Evolutionary conservation across 2,329 filamentous ascomycete genomes (phyloP).

Genomic region (Pestalotiopsis sp.): DNA sequence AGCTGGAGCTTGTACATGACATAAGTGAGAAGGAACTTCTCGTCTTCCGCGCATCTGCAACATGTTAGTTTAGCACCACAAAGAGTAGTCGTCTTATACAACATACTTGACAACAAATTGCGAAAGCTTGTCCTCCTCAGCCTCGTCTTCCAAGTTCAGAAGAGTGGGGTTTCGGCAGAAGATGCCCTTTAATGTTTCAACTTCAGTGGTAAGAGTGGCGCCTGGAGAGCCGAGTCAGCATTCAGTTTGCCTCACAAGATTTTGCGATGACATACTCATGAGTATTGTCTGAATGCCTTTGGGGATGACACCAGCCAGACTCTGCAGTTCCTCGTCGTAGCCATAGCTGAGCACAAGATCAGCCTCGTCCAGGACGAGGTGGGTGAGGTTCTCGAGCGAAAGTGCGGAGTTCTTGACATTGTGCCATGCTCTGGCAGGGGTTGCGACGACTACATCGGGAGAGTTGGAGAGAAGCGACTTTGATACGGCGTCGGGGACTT

Average conservation of each 20-base stretch:
- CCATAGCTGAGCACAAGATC: conserved; percentile 93
- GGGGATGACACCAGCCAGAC: conserved; percentile 75
- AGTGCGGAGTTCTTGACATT: conserved; percentile 76
- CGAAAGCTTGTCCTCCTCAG: conserved; percentile 74
- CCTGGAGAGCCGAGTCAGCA: not conserved
- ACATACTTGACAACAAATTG: conserved; percentile 83
- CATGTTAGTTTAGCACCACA: not conserved
- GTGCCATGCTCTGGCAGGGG: conserved; percentile 79
- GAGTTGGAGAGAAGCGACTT: conserved; percentile 81
- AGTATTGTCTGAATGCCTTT: conserved; percentile 87
- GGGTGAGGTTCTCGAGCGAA: conserved; percentile 69
- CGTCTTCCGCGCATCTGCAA: conserved; percentile 71
- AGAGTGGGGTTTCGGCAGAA: conserved; percentile 83
- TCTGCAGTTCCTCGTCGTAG: conserved; percentile 77
- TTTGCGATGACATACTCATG: conserved; percentile 64
- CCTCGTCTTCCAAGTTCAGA: conserved; percentile 80
- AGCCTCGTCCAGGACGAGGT: conserved; percentile 90
- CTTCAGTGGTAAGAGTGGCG: conserved; percentile 85
- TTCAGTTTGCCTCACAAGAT: not conserved
- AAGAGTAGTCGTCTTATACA: not conserved
- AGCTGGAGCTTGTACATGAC: conserved; percentile 94
- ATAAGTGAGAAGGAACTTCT: conserved; percentile 92
- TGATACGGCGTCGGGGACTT: conserved; percentile 87
- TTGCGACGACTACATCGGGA: conserved; percentile 89
- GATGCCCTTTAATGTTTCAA: conserved; percentile 80